Evolutionary conservation across 2,329 filamentous ascomycete species (phyloP), one percentile per base, ranked within the genome.

Genomic region (Xylaria arbuscula): DNA sequence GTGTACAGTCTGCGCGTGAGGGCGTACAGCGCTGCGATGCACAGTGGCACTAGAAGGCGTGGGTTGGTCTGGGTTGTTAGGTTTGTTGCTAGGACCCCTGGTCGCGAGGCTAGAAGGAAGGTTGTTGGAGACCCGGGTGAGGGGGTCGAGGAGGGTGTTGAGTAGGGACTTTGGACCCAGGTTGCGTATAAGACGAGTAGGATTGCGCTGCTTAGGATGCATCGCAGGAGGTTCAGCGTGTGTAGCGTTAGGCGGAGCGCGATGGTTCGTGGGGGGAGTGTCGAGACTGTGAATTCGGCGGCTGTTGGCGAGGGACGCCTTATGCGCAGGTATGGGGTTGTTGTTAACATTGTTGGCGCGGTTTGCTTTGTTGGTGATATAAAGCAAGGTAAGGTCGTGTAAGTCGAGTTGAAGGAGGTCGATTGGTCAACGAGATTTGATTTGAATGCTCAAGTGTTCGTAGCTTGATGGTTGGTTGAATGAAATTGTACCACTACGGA

Each of bases 231-330:
- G 67, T 84, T 76, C 45, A 86, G 80, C 53, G 85, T 71, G 53
- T 78, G 68, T 59, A 85, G 79, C 22, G 86, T 77, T 40, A 86
- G 71, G 48, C 83, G 85, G 7, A 86, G 80, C 1, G 85, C 75
- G 17, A 86, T 68, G 0, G 86, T 86, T 3, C 81, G 78, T 0
- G 83, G 81, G 0, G 92, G 89, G 53, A 89, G 88, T 66, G 94
- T 98, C 42, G 94, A 96, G 64, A 98, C 93, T 36, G 92, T 97
- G 85, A 95, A 98, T 73, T 93, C 92, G 78, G 93, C 90, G n/a
- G 96, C 97, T 2, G 94, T 97, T 55, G 93, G 91, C 28, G 96
- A 94, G 58, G 93, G 92, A 24, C 89, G 87, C 72, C 89, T 86
- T 69, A 87, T 86, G 74, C 83, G 85, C 59, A 93, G 88, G 73